Evolutionary conservation across 164 flowering plant genomes (phyloP), one percentile per base, ranked within the genome.

Genomic region (Magnolia kwangsiensis): DNA sequence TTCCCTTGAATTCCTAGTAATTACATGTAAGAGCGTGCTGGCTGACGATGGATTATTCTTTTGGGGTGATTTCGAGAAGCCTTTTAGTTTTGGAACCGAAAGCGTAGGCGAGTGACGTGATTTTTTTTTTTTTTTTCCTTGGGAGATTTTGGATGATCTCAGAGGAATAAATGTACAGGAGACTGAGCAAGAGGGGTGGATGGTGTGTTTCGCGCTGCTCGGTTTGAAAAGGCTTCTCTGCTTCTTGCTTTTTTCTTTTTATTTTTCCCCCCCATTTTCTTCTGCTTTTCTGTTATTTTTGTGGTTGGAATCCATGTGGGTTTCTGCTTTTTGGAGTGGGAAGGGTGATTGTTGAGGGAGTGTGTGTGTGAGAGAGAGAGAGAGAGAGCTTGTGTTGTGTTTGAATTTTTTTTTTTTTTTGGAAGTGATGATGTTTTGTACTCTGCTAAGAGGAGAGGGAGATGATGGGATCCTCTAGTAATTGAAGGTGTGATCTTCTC

Each of bases 161-260:
- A 16, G 50, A 68, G 71, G 71, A 68, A 68, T 68, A 29, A 68
- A 68, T 68, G 71, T 68, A 68, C 71, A 68, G 71, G 71, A 24
- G 71, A 3, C 18, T 55, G 71, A 68, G 50, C 18, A 13, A 24
- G 29, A 20, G 68, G 11, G 24, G 31, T 29, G 49, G 45, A 31
- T 18, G 18, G 45, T 29, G 16, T 11, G 29, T 29, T 31, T 14
- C 16, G n/a, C 50, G 19, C 11, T 68, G 19, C 71, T 55, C 61
- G 71, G 71, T 31, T 68, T 68, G 71, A 68, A 68, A 68, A 68
- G 71, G 71, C 71, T 29, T 68, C 49, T 31, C 18, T 68, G 71
- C 16, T 31, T 68, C 29, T 68, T 16, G 27, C 14, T 67, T 67
- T 27, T 27, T 27, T 27, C 29, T 24, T 29, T 65, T 65, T 14